Evolutionary conservation across 2,329 filamentous ascomycete genomes (phyloP), one percentile per base, ranked within the genome.

Genomic region (Grosmannia huntii): DNA sequence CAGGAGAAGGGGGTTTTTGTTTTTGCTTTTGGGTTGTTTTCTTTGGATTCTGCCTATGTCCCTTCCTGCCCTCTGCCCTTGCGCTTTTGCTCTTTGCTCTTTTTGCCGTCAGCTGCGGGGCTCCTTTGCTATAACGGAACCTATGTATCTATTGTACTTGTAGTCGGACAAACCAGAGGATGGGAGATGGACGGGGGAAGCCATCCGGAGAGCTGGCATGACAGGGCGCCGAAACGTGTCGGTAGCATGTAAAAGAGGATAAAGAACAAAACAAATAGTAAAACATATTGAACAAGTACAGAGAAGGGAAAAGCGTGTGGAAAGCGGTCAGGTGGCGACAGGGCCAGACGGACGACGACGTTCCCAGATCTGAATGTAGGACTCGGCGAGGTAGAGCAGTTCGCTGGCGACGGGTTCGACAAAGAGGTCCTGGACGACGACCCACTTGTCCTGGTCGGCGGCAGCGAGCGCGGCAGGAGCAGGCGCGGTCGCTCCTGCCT

Each of bases 331-430:
- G 11, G 25, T 38, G 9, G 23, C 41, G 12, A 19, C 19, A 6
- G 41, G 19, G 38, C 11, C 10, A 6, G 44, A 19, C 25, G 23
- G 28, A 25, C 28, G 23, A 27, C 90, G 82, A 70, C 87, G 79
- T 76, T 97, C 94, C 94, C 94, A 97, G 51, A 99, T 83, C 81
- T 97, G 95, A 60, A 97, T 73, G 76, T 97, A 97, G 58, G 88
- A 88, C 78, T 99, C 94, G 56, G 92, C 90, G 0, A 95, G 86
- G 67, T 96, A 95, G 63, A 99, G 70, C 65, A 95, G 80, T 75
- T 99, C 92, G 62, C 83, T 88, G 71, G 92, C 87, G 23, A 94
- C 87, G 71, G 86, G 85, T 68, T 96, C 89, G 7, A 99, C 92
- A 69, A 87, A 96, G 64, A 99, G 70, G 74, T 99, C 94, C 75